Conservation (phyloP, 2,329 filamentous ascomycete genomes). For the Aspergillus arachidicola region DNA sequence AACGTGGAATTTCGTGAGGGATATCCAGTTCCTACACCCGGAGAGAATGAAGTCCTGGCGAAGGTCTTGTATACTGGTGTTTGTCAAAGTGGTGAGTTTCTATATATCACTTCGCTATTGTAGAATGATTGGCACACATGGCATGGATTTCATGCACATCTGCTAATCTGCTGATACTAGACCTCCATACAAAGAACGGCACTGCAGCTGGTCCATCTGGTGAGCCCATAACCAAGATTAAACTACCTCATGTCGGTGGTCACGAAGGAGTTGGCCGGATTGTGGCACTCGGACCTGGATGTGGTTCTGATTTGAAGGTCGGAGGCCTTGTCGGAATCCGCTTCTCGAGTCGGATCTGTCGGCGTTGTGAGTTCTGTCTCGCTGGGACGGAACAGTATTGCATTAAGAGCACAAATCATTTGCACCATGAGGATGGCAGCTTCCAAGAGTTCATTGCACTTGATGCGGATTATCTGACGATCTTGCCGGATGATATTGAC, state of each 20-base stretch:
- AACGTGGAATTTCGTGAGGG: conserved; percentile 44
- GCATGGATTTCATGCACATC: neutral
- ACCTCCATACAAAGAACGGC: conserved; percentile 45
- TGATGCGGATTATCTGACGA: conserved; percentile 48
- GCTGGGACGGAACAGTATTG: conserved; percentile 47
- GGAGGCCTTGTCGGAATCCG: conserved; percentile 48
- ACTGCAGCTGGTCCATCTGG: conserved; percentile 43
- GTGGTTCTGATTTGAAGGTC: conserved; percentile 37
- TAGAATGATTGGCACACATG: no score
- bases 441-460: conserved; percentile 50
- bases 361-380: conserved; percentile 49
- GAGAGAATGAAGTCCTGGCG: conserved; percentile 47
- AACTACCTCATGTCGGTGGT: conserved; percentile 50
- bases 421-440: conserved; percentile 51
- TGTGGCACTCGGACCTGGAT: conserved; percentile 42
- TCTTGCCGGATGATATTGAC: conserved; percentile 48
- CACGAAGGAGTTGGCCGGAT: conserved; percentile 51
- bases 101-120: neutral
- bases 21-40: conserved; percentile 45
- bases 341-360: conserved; percentile 46
- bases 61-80: conserved; percentile 50
- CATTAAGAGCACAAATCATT: conserved; percentile 45
- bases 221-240: conserved; percentile 47
- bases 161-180: conserved; percentile 20
- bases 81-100: conserved; percentile 46